Percentiles rank a stretch among this genome's conserved stretches.
phyloP scores from a whole-genome alignment of 2,329 filamentous ascomycete genomes.

The Torrubiella hemipterigena region DNA sequence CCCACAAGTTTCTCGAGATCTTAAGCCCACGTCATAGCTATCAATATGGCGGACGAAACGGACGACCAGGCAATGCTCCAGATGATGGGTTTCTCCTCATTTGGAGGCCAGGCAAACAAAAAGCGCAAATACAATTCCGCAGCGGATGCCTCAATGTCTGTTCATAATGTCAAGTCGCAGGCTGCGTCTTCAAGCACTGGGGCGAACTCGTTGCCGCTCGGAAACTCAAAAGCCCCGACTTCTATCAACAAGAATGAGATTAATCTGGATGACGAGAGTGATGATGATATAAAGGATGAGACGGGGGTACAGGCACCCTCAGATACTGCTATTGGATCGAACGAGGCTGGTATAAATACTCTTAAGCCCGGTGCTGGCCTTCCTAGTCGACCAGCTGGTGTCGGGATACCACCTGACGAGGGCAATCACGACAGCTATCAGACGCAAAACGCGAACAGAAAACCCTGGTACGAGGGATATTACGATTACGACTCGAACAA shows the following conservation, averaged over 20 bases:
- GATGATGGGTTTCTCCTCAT: slow-evolving; percentile 63
- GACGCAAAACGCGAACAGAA: slow-evolving; percentile 5
- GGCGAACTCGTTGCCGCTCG: slow-evolving; percentile 25
- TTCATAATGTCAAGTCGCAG: slow-evolving; percentile 14
- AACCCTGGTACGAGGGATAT: slow-evolving; percentile 52
- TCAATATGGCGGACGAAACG: slow-evolving; percentile 6
- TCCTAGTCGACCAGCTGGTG: slow-evolving; percentile 18
- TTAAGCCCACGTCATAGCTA: too few relatives aligned
- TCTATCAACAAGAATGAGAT: slow-evolving; percentile 32
- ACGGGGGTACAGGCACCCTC: background rate
- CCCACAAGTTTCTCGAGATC: too few relatives aligned
- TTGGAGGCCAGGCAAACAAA: slow-evolving; percentile 49
- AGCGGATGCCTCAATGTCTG: slow-evolving; percentile 30
- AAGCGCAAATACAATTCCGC: slow-evolving; percentile 55
- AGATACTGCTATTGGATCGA: background rate
- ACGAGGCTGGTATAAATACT: background rate
- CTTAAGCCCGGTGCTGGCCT: slow-evolving; percentile 13
- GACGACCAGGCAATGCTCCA: slow-evolving; percentile 46
- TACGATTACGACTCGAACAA: slow-evolving; percentile 58
- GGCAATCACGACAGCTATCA: slow-evolving; percentile 6
- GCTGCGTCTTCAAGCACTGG: slow-evolving; percentile 20
- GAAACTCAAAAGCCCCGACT: slow-evolving; percentile 9
- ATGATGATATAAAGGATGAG: slow-evolving; percentile 4
- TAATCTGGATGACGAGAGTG: slow-evolving; percentile 24
- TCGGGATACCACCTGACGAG: slow-evolving; percentile 1